A percentile compares a stretch with the other conserved stretches of the same genome.
phyloP scores from a whole-genome alignment of 202 grass and related monocot species.

The Brachypodium distachyon region DNA sequence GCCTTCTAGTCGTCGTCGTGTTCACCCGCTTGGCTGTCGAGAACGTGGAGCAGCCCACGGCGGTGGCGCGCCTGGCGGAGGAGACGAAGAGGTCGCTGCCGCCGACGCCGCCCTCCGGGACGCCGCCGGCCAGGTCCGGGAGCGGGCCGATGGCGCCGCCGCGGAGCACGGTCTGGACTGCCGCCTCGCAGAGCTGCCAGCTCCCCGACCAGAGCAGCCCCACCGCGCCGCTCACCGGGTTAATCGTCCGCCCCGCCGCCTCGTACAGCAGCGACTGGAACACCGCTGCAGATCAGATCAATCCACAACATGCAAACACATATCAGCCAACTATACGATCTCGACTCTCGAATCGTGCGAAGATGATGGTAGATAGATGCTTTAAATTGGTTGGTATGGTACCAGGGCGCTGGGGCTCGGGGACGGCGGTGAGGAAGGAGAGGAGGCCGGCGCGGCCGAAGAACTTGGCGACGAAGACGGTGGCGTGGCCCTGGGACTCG shows the following conservation, averaged over 20 bases:
- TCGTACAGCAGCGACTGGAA: conserved; percentile 96
- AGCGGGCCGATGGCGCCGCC: conserved; percentile 53
- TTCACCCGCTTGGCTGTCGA: conserved; percentile 36
- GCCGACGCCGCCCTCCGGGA: background rate
- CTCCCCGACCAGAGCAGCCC: conserved; percentile 63
- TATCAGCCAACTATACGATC: too few species aligned
- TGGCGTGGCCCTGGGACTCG: conserved; percentile 88
- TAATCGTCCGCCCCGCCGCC: conserved; percentile 87
- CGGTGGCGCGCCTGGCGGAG: conserved; percentile 6
- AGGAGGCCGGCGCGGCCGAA: conserved; percentile 91
- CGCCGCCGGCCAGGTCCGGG: conserved; percentile 26
- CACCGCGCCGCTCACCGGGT: conserved; percentile 81
- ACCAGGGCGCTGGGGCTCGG: conserved; percentile 68
- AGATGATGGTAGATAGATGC: too few species aligned
- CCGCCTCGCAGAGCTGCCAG: conserved; percentile 89
- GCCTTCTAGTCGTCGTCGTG: background rate
- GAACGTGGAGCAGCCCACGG: conserved; percentile 42
- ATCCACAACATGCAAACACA: background rate
- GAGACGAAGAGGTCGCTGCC: background rate
- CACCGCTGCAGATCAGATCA: conserved; percentile 36
- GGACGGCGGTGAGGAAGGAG: conserved; percentile 83
- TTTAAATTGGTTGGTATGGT: too few species aligned
- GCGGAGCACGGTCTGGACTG: conserved; percentile 76
- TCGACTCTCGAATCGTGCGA: too few species aligned
- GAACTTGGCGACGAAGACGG: conserved; percentile 94